Evolutionary conservation across 805 yeast genomes (phyloP).

Genomic region (Kodamaea jinghongensis): DNA sequence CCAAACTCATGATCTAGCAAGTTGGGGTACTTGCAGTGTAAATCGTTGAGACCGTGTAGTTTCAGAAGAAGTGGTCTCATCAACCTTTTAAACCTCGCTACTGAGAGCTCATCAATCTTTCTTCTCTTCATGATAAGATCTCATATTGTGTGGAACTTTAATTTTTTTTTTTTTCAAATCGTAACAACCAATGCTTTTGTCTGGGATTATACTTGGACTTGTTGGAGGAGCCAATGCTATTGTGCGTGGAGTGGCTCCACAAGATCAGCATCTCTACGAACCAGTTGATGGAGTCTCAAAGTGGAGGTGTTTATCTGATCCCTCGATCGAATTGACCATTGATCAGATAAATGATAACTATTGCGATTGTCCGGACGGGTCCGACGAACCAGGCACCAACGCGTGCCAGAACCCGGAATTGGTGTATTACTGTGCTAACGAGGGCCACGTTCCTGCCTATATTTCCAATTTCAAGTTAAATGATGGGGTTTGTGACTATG

Average conservation of each 20-base stretch:
- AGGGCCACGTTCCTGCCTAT: slow-evolving; percentile 61
- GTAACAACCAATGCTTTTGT: no score
- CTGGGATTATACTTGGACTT: no score
- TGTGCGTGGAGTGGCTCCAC: slow-evolving; percentile 12
- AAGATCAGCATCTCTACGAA: slow-evolving; percentile 42
- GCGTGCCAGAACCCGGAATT: slow-evolving; percentile 56
- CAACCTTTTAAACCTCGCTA: slow-evolving; percentile 30
- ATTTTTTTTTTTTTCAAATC: no score
- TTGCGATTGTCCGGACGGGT: slow-evolving; percentile 97
- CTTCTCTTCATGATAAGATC: neutral
- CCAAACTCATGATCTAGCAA: slow-evolving; percentile 4
- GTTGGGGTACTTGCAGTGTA: slow-evolving; percentile 25
- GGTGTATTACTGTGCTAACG: slow-evolving; percentile 72
- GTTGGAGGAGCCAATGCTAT: slow-evolving; percentile 1
- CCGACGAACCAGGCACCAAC: slow-evolving; percentile 94
- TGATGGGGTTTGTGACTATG: slow-evolving; percentile 92
- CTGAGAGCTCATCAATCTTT: slow-evolving; percentile 1
- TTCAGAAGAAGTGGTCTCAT: slow-evolving; percentile 37
- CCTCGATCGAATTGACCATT: slow-evolving; percentile 58
- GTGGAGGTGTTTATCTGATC: slow-evolving; percentile 71
- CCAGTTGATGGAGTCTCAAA: slow-evolving; percentile 37
- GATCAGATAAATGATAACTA: slow-evolving; percentile 78
- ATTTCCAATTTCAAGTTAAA: slow-evolving; percentile 68
- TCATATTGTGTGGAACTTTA: neutral
- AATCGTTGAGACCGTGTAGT: slow-evolving; percentile 32